Percentiles rank a stretch among this genome's conserved stretches.
phyloP scores from a whole-genome alignment of 345 rosid genomes.

The Brassica carinata region DNA sequence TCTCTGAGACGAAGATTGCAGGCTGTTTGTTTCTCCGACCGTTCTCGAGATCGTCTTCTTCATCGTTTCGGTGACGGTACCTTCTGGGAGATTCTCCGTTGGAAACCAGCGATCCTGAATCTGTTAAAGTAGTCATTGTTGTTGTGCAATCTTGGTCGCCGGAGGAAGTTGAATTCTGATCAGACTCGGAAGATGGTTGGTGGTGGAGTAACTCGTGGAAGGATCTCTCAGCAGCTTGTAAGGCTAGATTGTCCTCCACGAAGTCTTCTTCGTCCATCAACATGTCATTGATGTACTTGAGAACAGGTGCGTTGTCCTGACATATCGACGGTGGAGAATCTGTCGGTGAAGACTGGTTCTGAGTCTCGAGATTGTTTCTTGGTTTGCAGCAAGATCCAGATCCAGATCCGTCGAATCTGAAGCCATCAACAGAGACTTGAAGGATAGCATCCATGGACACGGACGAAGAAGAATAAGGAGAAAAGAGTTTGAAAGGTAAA shows the following conservation, averaged over 20 bases:
- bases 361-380: neutral
- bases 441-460: neutral
- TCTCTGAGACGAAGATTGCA: neutral
- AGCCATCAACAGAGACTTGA: neutral
- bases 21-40: neutral
- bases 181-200: neutral
- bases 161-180: neutral
- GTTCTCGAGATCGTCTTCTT: neutral
- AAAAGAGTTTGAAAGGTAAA: neutral
- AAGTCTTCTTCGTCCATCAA: neutral
- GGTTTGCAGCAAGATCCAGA: neutral
- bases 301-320: neutral
- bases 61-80: neutral
- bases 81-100: neutral
- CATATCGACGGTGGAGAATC: neutral
- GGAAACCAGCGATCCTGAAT: neutral
- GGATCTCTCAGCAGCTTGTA: neutral
- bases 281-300: neutral
- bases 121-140: neutral
- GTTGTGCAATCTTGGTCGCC: neutral
- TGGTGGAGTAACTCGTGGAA: neutral
- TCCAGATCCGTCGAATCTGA: conserved; percentile 1
- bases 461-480: neutral
- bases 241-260: neutral
- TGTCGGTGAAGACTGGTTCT: neutral